Conservation (phyloP, 129 eudicot species). For the Saposhnikovia divaricata region DNA sequence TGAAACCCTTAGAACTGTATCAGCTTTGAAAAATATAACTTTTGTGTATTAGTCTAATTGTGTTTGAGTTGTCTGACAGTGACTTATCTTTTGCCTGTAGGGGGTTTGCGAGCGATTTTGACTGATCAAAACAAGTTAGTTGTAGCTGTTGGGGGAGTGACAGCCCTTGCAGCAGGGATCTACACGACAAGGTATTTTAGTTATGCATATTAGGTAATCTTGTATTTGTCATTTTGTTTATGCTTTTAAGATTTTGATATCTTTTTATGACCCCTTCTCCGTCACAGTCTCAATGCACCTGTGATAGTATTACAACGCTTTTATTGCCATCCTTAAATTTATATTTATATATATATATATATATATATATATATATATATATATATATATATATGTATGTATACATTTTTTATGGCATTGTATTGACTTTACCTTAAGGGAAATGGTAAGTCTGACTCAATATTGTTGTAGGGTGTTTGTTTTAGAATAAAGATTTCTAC, state of each 20-base stretch:
- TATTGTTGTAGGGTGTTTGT: neutral
- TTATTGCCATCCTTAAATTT: too few species aligned
- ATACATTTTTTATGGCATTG: neutral
- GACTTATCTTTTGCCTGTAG: constrained; percentile 30
- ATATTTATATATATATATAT: too few species aligned
- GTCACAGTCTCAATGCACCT: neutral
- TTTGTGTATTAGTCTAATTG: neutral
- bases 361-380: neutral
- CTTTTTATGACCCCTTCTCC: neutral
- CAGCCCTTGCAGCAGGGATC: constrained; percentile 97
- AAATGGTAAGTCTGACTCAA: neutral
- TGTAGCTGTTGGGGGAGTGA: constrained; percentile 94
- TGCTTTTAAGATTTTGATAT: neutral
- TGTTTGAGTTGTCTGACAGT: constrained; percentile 9
- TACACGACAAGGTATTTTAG: constrained; percentile 86
- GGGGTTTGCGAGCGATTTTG: constrained; percentile 81
- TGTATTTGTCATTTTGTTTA: neutral
- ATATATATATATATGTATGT: too few species aligned
- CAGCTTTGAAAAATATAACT: too few species aligned
- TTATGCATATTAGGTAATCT: neutral
- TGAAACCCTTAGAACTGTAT: too few species aligned
- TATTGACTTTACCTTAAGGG: neutral
- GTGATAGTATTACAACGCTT: neutral
- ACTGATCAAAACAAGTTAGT: constrained; percentile 96
- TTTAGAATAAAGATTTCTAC: neutral